phyloP scores from a whole-genome alignment of 257 asterid genomes.

The Solanum bulbocastanum region DNA sequence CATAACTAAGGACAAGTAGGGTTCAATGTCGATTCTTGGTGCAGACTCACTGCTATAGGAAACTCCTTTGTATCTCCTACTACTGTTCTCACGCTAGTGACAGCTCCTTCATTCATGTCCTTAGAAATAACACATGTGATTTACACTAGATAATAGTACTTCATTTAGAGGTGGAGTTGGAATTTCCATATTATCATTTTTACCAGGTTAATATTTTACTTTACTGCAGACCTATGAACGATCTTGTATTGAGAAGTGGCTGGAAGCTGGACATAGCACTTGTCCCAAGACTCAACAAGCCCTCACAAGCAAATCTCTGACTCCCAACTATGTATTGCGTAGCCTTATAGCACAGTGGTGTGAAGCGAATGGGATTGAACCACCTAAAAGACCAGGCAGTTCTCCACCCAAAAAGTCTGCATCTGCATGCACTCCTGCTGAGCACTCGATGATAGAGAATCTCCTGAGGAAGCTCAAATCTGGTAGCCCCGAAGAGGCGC shows the following conservation, averaged over 20 bases:
- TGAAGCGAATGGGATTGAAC: slow-evolving; percentile 3
- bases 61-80: background rate
- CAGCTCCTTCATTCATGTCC: background rate
- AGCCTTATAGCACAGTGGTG: slow-evolving; percentile 12
- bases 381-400: slow-evolving; percentile 2
- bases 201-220: background rate
- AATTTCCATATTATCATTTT: background rate
- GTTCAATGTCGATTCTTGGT: background rate
- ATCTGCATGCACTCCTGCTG: background rate
- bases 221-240: slow-evolving; percentile 13
- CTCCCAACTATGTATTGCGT: slow-evolving; percentile 5
- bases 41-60: background rate
- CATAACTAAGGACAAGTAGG: background rate
- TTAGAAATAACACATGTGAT: background rate
- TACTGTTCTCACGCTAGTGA: background rate
- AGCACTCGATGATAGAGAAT: background rate
- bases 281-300: slow-evolving; percentile 11
- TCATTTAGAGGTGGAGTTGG: background rate
- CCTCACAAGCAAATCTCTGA: slow-evolving; percentile 1
- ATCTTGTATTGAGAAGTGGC: slow-evolving; percentile 4
- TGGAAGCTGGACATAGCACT: slow-evolving; percentile 10
- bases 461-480: slow-evolving; percentile 2
- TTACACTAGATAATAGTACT: background rate
- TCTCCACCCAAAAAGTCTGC: background rate
- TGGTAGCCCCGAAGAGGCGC: background rate